These are phyloP conservation scores for Orbilia javanica DNA, from an alignment of 2,329 filamentous ascomycete genomes.

Conservation along the genomic window DNA sequence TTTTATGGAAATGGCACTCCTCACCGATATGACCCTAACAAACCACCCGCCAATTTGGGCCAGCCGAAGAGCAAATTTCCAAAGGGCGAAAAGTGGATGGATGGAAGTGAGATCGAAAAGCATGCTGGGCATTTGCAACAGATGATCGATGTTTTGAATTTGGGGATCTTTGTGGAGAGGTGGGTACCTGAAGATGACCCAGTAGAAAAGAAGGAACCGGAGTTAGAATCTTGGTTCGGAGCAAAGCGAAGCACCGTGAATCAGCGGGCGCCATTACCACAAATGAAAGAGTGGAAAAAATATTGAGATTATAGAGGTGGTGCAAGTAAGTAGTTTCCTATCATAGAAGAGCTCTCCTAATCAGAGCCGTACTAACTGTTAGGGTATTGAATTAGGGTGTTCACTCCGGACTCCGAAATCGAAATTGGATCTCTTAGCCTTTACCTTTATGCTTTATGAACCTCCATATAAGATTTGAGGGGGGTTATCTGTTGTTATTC, in stretches of 20 bases:
- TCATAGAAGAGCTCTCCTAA: neutral
- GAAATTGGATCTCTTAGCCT: neutral
- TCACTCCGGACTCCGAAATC: neutral
- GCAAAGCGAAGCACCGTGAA: constrained; percentile 26
- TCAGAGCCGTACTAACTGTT: neutral
- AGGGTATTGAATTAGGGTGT: neutral
- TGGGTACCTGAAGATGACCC: constrained; percentile 43
- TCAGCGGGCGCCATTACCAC: constrained; percentile 26
- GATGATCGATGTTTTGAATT: constrained; percentile 45
- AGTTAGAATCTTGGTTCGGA: constrained; percentile 41
- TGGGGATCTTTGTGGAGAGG: constrained; percentile 43
- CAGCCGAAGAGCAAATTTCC: constrained; percentile 44
- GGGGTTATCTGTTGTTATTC: constrained; percentile 5
- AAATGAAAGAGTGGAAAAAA: constrained; percentile 12
- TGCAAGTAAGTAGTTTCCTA: neutral
- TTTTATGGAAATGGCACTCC: constrained; percentile 48
- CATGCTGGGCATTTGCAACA: constrained; percentile 44
- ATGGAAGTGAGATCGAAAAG: constrained; percentile 48
- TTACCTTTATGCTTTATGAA: constrained; percentile 16
- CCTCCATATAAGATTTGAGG: constrained; percentile 9
- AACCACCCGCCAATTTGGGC: constrained; percentile 44
- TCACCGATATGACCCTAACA: constrained; percentile 49
- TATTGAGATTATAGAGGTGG: neutral
- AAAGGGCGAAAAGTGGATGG: constrained; percentile 46
- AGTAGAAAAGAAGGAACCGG: constrained; percentile 11